phyloP scores from a whole-genome alignment of 2,329 filamentous ascomycete species.

The Diaporthe caulivora region DNA sequence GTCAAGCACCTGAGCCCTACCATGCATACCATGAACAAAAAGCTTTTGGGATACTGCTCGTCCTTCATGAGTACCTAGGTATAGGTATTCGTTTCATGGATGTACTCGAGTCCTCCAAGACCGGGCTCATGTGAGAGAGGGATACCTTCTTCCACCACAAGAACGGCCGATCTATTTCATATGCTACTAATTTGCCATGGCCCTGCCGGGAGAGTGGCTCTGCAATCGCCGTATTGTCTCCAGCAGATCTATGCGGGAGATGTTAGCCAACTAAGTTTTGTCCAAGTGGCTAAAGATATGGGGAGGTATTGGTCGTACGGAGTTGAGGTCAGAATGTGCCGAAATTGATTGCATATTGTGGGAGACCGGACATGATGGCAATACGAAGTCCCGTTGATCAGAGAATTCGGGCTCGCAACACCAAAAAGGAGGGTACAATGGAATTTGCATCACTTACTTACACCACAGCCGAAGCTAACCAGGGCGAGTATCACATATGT shows the following conservation, averaged over 20 bases:
- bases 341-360: too few relatives aligned
- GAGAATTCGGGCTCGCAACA: too few relatives aligned
- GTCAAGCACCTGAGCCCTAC: neutral
- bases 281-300: neutral
- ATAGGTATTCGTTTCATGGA: neutral
- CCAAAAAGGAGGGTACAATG: too few relatives aligned
- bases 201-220: neutral
- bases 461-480: too few relatives aligned
- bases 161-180: neutral
- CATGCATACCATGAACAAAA: neutral
- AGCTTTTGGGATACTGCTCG: neutral
- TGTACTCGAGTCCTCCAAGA: neutral
- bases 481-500: too few relatives aligned
- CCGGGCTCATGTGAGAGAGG: neutral
- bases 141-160: too few relatives aligned
- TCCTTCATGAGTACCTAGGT: too few relatives aligned
- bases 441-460: too few relatives aligned
- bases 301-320: neutral
- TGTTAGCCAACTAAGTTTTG: neutral
- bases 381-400: too few relatives aligned
- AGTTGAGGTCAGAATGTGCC: too few relatives aligned
- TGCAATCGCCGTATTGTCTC: neutral
- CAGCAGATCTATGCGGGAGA: neutral
- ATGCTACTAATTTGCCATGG: neutral
- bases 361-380: too few relatives aligned